phyloP scores from a whole-genome alignment of 371 early-diverging fungal species.

The Rhizopus arrhizus region DNA sequence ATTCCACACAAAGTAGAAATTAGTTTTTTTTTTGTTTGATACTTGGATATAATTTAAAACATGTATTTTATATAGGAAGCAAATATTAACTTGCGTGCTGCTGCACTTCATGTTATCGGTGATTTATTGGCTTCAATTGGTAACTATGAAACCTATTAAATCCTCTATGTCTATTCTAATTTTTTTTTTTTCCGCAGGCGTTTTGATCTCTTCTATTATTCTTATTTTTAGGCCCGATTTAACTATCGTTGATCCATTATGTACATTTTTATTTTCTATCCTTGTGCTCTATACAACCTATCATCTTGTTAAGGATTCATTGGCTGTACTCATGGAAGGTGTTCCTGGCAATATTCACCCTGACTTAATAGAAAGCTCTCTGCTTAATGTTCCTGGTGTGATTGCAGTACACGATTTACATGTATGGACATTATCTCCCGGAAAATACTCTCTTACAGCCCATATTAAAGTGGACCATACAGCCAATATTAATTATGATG shows the following conservation, averaged over 20 bases:
- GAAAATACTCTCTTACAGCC: conserved; percentile 58
- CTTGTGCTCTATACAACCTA: conserved; percentile 79
- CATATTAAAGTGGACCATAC: conserved; percentile 40
- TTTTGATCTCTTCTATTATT: conserved; percentile 78
- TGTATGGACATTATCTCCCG: conserved; percentile 75
- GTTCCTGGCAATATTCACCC: conserved; percentile 68
- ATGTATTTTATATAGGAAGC: conserved; percentile 35
- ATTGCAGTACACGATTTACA: conserved; percentile 73
- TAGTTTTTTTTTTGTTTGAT: too few species aligned
- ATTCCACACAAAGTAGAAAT: conserved; percentile 16
- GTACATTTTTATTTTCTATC: conserved; percentile 83
- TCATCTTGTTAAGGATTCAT: conserved; percentile 59
- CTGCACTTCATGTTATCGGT: conserved; percentile 82
- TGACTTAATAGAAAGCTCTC: conserved; percentile 54
- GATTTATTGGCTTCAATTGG: conserved; percentile 83
- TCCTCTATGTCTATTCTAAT: too few species aligned
- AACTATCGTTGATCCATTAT: conserved; percentile 82
- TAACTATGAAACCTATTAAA: conserved; percentile 19
- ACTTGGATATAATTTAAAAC: too few species aligned
- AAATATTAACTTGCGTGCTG: conserved; percentile 75
- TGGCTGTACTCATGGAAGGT: conserved; percentile 78
- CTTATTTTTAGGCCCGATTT: conserved; percentile 67
- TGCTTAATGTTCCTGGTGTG: conserved; percentile 60
- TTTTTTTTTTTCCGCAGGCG: conserved; percentile 44
- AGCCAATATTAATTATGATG: conserved; percentile 41